Base-by-base conservation (phyloP, 176 grass and related monocot genomes). In the Thalia dealbata region DNA sequence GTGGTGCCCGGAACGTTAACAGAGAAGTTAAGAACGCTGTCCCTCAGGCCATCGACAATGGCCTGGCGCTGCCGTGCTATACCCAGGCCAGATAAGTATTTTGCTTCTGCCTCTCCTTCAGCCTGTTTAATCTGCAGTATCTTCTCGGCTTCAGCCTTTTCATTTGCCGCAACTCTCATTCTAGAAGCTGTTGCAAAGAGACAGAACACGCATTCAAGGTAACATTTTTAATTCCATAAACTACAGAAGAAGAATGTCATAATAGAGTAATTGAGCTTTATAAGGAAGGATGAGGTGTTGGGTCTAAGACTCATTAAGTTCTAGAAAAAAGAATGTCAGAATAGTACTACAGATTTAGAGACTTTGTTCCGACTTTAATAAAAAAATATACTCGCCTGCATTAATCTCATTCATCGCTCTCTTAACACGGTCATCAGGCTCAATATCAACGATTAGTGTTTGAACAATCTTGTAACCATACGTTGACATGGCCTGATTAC, bases 371-470 rank as follows among this genome's bases (percentile, higher is more conserved):
- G 8, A 58, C 21, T 58, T n/a, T 5, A 16, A 58, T 23, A n/a
- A n/a, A 41, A 50, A 38, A 72, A 3, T 73, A 44, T 11, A 84
- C 80, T 79, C 81, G 62, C 90, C 90, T 86, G 88, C 85, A 54
- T 96, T 96, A 55, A 96, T 96, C 78, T 96, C 91, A 80, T 96
- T 96, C 91, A 96, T 96, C 13, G 91, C 91, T 77, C 80, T 78
- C 73, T 96, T 96, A 38, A 96, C 91, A 69, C 84, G 81, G 38
- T 78, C 85, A 74, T 96, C 91, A 11, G 91, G 91, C 69, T 91
- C 91, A 45, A 96, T 91, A 74, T 96, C 88, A 55, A 91, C 85
- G 69, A 96, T 96, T 14, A 96, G 78, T 7, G 91, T 96, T 71
- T 96, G 91, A 69, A 96, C 91, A 69, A 96, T 96, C 80, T 88